A percentile compares a stretch with the other conserved stretches of the same genome.
Conservation (phyloP, 148 eudicot species). For the Dianthus caryophyllus region DNA sequence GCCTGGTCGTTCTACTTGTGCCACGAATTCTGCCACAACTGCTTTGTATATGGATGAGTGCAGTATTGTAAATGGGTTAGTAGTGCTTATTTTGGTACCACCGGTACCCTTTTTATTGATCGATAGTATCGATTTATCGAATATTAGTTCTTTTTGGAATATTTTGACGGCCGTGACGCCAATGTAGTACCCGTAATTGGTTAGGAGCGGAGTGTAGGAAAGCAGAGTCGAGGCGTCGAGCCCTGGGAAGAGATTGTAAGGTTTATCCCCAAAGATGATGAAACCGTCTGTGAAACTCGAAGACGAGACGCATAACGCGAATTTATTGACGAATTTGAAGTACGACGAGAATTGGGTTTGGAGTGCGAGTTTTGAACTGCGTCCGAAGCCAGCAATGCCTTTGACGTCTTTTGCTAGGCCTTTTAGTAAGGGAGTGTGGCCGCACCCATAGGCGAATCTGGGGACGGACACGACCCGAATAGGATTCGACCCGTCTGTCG, state of each 20-base stretch:
- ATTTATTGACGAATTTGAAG: conserved; percentile 29
- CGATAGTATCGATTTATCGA: conserved; percentile 32
- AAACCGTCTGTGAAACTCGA: conserved; percentile 9
- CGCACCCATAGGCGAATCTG: conserved; percentile 32
- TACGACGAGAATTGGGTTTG: conserved; percentile 34
- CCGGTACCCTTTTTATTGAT: conserved; percentile 25
- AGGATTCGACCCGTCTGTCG: conserved; percentile 40
- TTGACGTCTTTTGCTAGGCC: conserved; percentile 33
- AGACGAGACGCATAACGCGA: conserved; percentile 41
- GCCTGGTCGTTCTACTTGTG: conserved; percentile 6
- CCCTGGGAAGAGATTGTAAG: conserved; percentile 38
- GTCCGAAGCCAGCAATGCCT: conserved; percentile 52
- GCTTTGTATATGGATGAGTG: conserved; percentile 36
- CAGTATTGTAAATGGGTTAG: conserved; percentile 39
- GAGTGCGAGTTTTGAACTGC: conserved; percentile 20
- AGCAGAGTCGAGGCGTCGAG: conserved; percentile 32
- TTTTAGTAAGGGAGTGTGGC: conserved; percentile 21
- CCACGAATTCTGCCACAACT: conserved; percentile 13
- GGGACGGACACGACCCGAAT: conserved; percentile 20
- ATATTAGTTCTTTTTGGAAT: conserved; percentile 11
- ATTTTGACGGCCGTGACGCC: conserved; percentile 26
- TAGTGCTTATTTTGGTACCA: conserved; percentile 48
- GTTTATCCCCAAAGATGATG: conserved; percentile 41
- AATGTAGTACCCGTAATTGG: conserved; percentile 11
- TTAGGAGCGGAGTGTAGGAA: conserved; percentile 40